Conservation (phyloP, 345 rosid genomes). For the Melaleuca alternifolia region DNA sequence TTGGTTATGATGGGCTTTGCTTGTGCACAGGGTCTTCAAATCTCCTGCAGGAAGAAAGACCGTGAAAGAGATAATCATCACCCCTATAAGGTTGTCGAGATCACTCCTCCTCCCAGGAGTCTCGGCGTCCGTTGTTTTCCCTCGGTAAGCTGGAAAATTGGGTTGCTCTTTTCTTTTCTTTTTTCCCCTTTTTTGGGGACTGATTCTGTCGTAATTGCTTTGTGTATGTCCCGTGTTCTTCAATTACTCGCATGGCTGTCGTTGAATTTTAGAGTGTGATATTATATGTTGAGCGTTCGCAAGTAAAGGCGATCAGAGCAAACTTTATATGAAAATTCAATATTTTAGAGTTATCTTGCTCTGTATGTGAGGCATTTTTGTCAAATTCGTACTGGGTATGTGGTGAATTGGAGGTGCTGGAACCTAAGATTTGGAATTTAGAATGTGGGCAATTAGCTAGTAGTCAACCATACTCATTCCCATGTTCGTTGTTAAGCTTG, state of each 20-base stretch:
- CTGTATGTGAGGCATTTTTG: background rate
- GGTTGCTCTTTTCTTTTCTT: background rate
- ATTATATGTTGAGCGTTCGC: background rate
- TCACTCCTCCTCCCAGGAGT: slow-evolving; percentile 87
- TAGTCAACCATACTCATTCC: background rate
- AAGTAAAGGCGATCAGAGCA: background rate
- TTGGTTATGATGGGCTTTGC: background rate
- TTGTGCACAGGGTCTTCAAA: slow-evolving; percentile 17
- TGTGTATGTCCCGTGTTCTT: background rate
- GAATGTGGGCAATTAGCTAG: background rate
- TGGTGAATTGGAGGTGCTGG: background rate
- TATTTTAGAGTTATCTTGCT: background rate
- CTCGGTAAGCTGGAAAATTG: slow-evolving; percentile 27
- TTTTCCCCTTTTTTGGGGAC: background rate
- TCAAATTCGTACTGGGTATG: background rate
- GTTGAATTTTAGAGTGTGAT: background rate
- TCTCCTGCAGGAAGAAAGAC: slow-evolving; percentile 68
- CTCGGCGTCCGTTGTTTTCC: slow-evolving; percentile 89
- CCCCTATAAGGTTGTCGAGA: slow-evolving; percentile 84
- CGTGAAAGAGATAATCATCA: slow-evolving; percentile 40
- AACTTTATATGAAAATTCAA: background rate
- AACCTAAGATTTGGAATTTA: background rate
- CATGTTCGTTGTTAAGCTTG: background rate
- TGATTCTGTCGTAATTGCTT: background rate
- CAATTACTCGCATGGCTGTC: background rate